These are phyloP conservation scores for Termitomyces eurrhizus DNA, from an alignment of 768 basidiomycete genomes.

Conservation along the genomic window DNA sequence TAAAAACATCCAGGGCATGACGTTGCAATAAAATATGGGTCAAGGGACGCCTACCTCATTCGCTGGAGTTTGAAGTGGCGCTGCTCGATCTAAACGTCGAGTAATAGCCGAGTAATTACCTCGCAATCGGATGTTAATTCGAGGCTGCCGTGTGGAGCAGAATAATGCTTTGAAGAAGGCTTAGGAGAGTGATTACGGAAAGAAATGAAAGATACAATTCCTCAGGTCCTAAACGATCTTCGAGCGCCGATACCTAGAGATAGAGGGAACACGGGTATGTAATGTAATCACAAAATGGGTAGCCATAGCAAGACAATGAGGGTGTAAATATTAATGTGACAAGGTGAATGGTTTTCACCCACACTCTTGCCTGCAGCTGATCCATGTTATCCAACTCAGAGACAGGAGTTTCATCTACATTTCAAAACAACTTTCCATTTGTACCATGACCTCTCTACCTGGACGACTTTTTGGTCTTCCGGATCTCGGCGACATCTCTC, in stretches of 20 bases:
- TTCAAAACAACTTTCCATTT: neutral
- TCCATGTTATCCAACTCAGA: neutral
- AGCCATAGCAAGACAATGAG: no score
- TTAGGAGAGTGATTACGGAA: no score
- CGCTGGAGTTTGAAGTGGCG: neutral
- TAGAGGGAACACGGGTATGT: no score
- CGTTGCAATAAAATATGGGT: neutral
- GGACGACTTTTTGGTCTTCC: neutral
- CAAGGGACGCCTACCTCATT: neutral
- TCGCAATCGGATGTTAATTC: neutral
- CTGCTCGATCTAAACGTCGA: neutral
- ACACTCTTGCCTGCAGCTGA: no score
- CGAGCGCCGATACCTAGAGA: no score
- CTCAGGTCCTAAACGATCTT: no score
- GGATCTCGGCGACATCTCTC: neutral
- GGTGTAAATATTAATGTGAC: no score
- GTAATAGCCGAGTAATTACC: neutral
- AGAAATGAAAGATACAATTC: no score
- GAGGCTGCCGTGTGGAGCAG: neutral
- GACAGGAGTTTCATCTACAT: neutral
- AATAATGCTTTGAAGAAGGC: no score
- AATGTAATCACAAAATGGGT: no score
- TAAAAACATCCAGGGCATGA: neutral
- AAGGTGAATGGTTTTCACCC: no score
- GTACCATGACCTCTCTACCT: neutral